phyloP scores from a whole-genome alignment of 2,329 filamentous ascomycete species.

The Penicillium freii region DNA sequence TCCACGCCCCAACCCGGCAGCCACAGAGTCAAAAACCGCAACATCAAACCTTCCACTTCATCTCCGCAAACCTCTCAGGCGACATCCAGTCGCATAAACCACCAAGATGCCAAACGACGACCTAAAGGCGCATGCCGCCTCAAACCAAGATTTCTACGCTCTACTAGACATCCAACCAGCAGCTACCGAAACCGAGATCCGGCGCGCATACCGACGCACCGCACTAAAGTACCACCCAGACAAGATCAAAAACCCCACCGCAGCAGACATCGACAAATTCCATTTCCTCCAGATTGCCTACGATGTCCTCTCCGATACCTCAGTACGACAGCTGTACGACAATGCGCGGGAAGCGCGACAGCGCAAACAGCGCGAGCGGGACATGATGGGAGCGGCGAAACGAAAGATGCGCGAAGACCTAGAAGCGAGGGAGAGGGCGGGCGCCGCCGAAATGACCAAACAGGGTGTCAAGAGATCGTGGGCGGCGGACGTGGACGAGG shows the following conservation, averaged over 20 bases:
- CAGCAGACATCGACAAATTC: slow-evolving; percentile 72
- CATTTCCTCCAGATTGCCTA: slow-evolving; percentile 82
- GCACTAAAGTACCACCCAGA: slow-evolving; percentile 93
- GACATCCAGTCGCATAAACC: slow-evolving; percentile 51
- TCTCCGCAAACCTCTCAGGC: slow-evolving; percentile 32
- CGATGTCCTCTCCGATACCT: slow-evolving; percentile 72
- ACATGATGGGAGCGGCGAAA: slow-evolving; percentile 69
- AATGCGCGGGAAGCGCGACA: slow-evolving; percentile 68
- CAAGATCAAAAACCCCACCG: slow-evolving; percentile 71
- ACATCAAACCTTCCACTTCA: neutral
- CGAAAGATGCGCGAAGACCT: slow-evolving; percentile 82
- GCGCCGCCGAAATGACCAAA: slow-evolving; percentile 36
- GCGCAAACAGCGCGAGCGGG: slow-evolving; percentile 67
- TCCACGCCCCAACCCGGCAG: neutral
- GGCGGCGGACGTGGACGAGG: slow-evolving; percentile 38
- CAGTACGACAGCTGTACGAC: slow-evolving; percentile 74
- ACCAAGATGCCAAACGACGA: slow-evolving; percentile 42
- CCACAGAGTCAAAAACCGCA: neutral
- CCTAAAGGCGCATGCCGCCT: slow-evolving; percentile 58
- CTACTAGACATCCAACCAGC: slow-evolving; percentile 67
- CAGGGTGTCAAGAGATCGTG: slow-evolving; percentile 60
- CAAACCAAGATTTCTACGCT: slow-evolving; percentile 72
- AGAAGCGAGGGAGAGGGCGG: slow-evolving; percentile 68
- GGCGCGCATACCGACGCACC: slow-evolving; percentile 78
- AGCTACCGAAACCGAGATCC: slow-evolving; percentile 69